Evolutionary conservation across 2,329 filamentous ascomycete genomes (phyloP).

Genomic region (Pezicula radicicola): DNA sequence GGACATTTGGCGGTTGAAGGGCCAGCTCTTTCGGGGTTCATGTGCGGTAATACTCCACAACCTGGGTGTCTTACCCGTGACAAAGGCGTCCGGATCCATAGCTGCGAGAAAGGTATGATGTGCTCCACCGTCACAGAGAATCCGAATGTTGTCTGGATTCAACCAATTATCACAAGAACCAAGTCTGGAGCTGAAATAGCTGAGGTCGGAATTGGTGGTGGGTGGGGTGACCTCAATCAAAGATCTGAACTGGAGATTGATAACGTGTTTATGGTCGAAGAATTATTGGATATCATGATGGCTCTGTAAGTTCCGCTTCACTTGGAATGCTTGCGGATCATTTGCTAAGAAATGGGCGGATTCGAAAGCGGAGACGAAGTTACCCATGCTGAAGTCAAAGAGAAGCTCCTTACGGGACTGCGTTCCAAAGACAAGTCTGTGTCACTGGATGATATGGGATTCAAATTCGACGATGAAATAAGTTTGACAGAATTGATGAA

Average conservation of each 20-base stretch:
- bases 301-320: conserved; percentile 39
- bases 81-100: conserved; percentile 68
- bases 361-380: conserved; percentile 18
- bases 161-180: conserved; percentile 69
- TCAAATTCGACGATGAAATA: conserved; percentile 16
- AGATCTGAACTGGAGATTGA: conserved; percentile 62
- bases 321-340: too few relatives aligned
- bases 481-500: conserved; percentile 17
- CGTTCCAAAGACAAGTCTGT: conserved; percentile 18
- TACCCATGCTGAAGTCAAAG: conserved; percentile 32
- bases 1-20: conserved; percentile 53
- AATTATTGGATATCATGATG: conserved; percentile 36
- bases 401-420: conserved; percentile 18
- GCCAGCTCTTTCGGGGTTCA: conserved; percentile 68
- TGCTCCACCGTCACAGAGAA: conserved; percentile 47
- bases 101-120: conserved; percentile 72
- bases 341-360: conserved; percentile 4
- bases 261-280: conserved; percentile 42
- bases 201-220: conserved; percentile 77
- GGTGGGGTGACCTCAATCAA: conserved; percentile 70
- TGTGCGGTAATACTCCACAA: conserved; percentile 68
- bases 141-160: conserved; percentile 66
- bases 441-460: conserved; percentile 18
- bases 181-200: conserved; percentile 58
- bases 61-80: conserved; percentile 70